Conservation (phyloP, 345 rosid species). For the Toxicodendron radicans region DNA sequence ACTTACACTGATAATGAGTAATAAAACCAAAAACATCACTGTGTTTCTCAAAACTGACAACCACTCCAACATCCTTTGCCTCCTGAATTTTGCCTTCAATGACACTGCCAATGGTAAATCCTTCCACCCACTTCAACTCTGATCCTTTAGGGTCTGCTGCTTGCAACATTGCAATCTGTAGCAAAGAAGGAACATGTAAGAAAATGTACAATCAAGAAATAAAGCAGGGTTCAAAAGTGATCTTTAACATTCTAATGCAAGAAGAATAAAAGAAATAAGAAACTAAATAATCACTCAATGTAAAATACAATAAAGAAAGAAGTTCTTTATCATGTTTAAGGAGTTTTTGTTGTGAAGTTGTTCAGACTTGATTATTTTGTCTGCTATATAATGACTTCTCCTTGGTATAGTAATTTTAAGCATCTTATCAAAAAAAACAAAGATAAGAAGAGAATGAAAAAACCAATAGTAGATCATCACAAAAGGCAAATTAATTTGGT, state of each 20-base stretch:
- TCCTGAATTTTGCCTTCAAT: conserved; percentile 75
- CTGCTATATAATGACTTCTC: too few relatives aligned
- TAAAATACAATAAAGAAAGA: not conserved
- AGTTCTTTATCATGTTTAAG: too few relatives aligned
- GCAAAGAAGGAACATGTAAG: conserved; percentile 5
- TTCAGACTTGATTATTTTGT: too few relatives aligned
- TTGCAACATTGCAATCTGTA: conserved; percentile 75
- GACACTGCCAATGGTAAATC: conserved; percentile 62
- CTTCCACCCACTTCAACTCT: conserved; percentile 68
- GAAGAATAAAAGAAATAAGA: not conserved
- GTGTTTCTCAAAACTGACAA: conserved; percentile 66
- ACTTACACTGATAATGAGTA: conserved; percentile 76
- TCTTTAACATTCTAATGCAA: not conserved
- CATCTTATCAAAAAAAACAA: not conserved
- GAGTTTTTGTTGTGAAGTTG: too few relatives aligned
- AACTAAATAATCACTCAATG: not conserved
- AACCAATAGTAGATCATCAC: not conserved
- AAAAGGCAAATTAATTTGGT: not conserved
- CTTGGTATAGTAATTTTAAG: too few relatives aligned
- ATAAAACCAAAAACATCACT: conserved; percentile 76
- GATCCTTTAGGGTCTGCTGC: conserved; percentile 43
- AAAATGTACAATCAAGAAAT: not conserved
- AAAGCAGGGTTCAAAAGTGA: not conserved
- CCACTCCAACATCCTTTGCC: conserved; percentile 76
- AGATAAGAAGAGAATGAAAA: not conserved